Base-by-base conservation (phyloP, 768 basidiomycete genomes). In the Sporobolomyces roseus region DNA sequence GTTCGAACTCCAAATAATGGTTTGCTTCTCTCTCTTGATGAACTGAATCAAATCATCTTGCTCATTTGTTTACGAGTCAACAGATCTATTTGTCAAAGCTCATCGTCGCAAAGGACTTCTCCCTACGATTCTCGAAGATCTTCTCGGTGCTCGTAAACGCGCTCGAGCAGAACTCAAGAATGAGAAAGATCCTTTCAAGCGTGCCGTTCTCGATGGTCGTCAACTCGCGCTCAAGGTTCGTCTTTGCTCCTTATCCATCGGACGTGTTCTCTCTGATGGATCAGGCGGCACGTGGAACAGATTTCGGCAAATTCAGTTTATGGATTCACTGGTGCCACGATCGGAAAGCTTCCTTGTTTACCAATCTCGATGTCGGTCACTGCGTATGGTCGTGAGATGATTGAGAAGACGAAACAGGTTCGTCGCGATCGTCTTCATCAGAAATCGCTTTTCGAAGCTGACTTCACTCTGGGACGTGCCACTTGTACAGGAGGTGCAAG, bases 251-350 rank as follows among this genome's bases (percentile, higher is more conserved):
- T n/a, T n/a, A n/a, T n/a, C n/a, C n/a, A n/a, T n/a, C n/a, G n/a
- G n/a, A n/a, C n/a, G n/a, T n/a, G n/a, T n/a, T n/a, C n/a, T n/a
- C n/a, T n/a, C n/a, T n/a, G n/a, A n/a, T n/a, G n/a, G n/a, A n/a
- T n/a, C n/a, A n/a, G n/a, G n/a, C n/a, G n/a, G n/a, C n/a, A n/a
- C n/a, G n/a, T n/a, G n/a, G n/a, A 38, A n/a, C 55, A 97, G 93
- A 91, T 99, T 78, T 92, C 90, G 77, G 96, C 96, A 32, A 99
- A 98, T 79, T 99, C 96, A 2, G 94, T 99, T 32, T 99, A 99
- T 74, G 96, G 96, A 32, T 98, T 99, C 78, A 97, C 96, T 9
- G 96, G 96, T 45, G 96, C 96, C 0, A 98, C 96, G 0, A 84
- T 98, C 72, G 96, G 96, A 63, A 98, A 97, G 79, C 81, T 99